Conservation (phyloP, 1,139 yeast genomes). For the Yamadazyma spencermartinsiae region DNA sequence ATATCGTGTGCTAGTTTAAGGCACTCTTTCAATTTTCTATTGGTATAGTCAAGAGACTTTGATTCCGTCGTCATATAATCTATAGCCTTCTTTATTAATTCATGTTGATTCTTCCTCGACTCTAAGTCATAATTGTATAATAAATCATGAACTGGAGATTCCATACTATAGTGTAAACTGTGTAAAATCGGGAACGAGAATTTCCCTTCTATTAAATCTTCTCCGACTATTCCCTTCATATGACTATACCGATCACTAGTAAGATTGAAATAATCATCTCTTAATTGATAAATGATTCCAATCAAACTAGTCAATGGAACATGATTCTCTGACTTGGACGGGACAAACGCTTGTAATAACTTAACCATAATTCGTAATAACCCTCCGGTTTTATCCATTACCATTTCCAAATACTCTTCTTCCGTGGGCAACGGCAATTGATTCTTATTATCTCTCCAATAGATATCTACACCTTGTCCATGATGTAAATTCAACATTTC, state of each 20-base stretch:
- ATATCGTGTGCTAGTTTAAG: conserved; percentile 19
- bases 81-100: conserved; percentile 23
- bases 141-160: conserved; percentile 25
- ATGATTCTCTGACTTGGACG: conserved; percentile 21
- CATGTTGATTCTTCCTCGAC: conserved; percentile 18
- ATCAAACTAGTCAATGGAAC: conserved; percentile 71
- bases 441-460: conserved; percentile 67
- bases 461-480: conserved; percentile 87
- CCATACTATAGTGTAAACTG: conserved; percentile 25
- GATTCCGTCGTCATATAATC: conserved; percentile 21
- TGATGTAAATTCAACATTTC: conserved; percentile 80
- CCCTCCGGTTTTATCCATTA: conserved; percentile 87
- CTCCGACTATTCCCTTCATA: conserved; percentile 76
- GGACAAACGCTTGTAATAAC: conserved; percentile 48
- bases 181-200: conserved; percentile 82
- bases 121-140: conserved; percentile 20
- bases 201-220: conserved; percentile 88
- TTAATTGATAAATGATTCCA: conserved; percentile 79
- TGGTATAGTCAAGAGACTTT: conserved; percentile 25
- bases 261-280: conserved; percentile 77
- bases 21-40: conserved; percentile 20
- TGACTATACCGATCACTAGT: conserved; percentile 51
- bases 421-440: conserved; percentile 56
- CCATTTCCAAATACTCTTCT: conserved; percentile 75
- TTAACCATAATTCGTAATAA: conserved; percentile 71